phyloP scores from a whole-genome alignment of 164 flowering plant species.

The Magnolia officinalis region DNA sequence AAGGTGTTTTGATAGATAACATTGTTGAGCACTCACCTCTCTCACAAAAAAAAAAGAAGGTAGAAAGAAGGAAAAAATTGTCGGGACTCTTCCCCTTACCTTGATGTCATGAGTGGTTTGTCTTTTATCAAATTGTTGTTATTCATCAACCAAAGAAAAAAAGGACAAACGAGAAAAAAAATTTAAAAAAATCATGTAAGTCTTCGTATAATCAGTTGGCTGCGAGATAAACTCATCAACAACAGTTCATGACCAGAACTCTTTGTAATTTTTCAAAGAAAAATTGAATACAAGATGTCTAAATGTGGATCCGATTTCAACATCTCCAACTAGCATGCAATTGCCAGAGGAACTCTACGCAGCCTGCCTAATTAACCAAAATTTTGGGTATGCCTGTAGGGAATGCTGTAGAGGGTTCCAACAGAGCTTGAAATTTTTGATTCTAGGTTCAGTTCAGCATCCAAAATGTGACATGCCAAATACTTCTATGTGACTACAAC shows the following conservation, averaged over 20 bases:
- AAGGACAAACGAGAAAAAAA: no score
- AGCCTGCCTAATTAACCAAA: neutral
- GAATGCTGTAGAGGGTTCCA: neutral
- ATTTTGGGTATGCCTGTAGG: neutral
- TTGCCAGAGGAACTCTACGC: neutral
- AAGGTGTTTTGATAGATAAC: no score
- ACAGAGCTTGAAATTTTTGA: neutral
- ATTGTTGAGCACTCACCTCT: no score
- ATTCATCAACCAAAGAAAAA: no score
- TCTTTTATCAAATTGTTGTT: no score
- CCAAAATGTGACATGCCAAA: neutral
- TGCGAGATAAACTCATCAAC: neutral
- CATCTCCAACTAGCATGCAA: neutral
- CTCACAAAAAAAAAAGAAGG: no score
- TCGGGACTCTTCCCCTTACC: no score
- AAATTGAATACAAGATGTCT: constrained; percentile 4
- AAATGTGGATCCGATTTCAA: neutral
- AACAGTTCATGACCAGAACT: neutral
- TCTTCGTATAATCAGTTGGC: no score
- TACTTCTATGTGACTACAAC: neutral
- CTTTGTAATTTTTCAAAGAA: neutral
- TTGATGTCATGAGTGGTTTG: no score
- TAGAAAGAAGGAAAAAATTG: no score
- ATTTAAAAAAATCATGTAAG: no score
- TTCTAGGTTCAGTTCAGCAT: neutral